phyloP scores from a whole-genome alignment of 176 grass and related monocot genomes.

The Rhynchospora breviuscula region DNA sequence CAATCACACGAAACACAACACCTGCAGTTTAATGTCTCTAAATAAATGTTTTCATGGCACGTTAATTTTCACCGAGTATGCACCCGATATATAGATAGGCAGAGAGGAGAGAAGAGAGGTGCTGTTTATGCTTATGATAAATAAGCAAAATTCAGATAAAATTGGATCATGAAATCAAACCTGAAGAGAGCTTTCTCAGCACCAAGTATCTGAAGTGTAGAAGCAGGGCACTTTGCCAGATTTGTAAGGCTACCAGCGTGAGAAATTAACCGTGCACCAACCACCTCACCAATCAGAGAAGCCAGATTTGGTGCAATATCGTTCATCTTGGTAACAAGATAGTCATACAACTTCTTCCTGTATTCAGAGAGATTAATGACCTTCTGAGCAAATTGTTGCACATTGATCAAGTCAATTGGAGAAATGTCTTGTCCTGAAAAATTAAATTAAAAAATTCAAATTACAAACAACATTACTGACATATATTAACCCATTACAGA shows the following conservation, averaged over 20 bases:
- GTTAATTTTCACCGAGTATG: not conserved
- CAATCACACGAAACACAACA: not conserved
- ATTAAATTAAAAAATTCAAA: constrained; percentile 8
- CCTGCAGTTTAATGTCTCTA: not conserved
- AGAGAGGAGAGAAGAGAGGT: not conserved
- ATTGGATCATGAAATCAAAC: constrained; percentile 21
- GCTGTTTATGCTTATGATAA: not conserved
- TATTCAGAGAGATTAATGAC: constrained; percentile 93
- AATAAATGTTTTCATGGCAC: not conserved
- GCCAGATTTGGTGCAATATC: constrained; percentile 91
- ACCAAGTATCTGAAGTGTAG: constrained; percentile 96
- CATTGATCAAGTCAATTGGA: constrained; percentile 81
- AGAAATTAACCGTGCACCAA: constrained; percentile 90
- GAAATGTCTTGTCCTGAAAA: constrained; percentile 85
- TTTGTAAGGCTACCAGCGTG: constrained; percentile 98
- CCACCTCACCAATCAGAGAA: constrained; percentile 79
- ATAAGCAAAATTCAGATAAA: not conserved
- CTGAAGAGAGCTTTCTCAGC: constrained; percentile 97
- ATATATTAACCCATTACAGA: not conserved
- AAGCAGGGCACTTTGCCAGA: constrained; percentile 88
- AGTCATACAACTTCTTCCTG: constrained; percentile 89
- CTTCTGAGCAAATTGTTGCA: constrained; percentile 81
- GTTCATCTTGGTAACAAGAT: constrained; percentile 97
- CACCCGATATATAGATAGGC: not conserved
- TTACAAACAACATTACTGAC: not conserved